phyloP scores from a whole-genome alignment of 2,329 filamentous ascomycete species.

The Aotearoamyces nothofagi region DNA sequence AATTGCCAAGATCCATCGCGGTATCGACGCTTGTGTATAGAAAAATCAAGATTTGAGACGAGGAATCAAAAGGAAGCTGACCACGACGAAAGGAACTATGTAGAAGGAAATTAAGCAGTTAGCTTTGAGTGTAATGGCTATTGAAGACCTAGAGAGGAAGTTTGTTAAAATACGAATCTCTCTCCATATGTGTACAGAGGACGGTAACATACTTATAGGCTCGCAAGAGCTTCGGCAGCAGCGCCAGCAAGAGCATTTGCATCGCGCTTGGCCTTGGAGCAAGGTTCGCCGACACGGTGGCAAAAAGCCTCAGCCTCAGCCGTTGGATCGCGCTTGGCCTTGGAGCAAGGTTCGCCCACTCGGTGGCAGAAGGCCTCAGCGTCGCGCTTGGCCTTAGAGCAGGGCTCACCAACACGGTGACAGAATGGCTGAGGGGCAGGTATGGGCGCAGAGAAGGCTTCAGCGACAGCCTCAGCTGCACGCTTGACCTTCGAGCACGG shows the following conservation, averaged over 20 bases:
- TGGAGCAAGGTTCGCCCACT: constrained; percentile 4
- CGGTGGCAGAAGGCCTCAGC: constrained; percentile 3
- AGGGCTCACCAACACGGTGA: constrained; percentile 7
- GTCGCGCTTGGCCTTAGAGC: constrained; percentile 5
- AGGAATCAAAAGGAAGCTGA: too few species aligned
- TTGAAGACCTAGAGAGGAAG: too few species aligned
- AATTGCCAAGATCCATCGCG: too few species aligned
- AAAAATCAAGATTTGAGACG: too few species aligned
- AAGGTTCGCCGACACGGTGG: constrained; percentile 7
- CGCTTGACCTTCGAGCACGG: constrained; percentile 15
- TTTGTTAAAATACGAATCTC: too few species aligned
- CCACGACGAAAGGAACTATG: too few species aligned
- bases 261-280: constrained; percentile 9
- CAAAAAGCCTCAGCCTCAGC: constrained; percentile 9
- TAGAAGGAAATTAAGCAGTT: too few species aligned
- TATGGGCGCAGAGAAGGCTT: constrained; percentile 9
- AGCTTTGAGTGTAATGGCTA: too few species aligned
- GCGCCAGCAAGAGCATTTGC: constrained; percentile 5
- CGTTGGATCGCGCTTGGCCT: constrained; percentile 14
- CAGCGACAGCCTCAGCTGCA: constrained; percentile 12
- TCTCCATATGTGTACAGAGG: too few species aligned
- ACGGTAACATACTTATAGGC: constrained; percentile 1
- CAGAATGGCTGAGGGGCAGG: constrained; percentile 4
- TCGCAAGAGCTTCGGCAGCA: constrained; percentile 1
- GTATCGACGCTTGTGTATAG: too few species aligned